Evolutionary conservation across 345 rosid species (phyloP).

Genomic region (Melaleuca alternifolia): DNA sequence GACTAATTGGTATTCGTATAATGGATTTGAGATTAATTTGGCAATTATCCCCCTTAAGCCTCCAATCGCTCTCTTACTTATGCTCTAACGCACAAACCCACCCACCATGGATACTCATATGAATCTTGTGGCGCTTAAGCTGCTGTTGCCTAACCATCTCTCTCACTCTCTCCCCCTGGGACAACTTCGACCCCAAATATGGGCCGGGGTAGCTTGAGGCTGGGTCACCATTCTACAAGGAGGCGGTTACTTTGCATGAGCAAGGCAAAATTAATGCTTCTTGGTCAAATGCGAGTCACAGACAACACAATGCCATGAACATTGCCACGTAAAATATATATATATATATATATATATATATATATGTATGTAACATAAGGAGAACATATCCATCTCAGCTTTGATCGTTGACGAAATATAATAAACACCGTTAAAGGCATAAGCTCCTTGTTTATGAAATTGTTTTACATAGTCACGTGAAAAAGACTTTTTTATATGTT

Average conservation of each 20-base stretch:
- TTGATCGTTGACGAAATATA: background rate
- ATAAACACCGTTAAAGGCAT: background rate
- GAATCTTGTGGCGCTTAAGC: too few species aligned
- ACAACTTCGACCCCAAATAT: background rate
- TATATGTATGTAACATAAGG: background rate
- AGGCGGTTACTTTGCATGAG: background rate
- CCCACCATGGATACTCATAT: too few species aligned
- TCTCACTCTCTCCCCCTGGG: too few species aligned
- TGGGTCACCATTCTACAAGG: background rate
- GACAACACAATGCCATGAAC: background rate
- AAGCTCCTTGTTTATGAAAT: background rate
- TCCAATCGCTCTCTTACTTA: too few species aligned
- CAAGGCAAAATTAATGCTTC: background rate
- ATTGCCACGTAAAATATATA: background rate
- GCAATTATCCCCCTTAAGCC: too few species aligned
- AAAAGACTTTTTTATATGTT: background rate
- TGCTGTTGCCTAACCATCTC: too few species aligned
- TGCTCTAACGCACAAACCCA: too few species aligned
- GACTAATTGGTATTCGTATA: too few species aligned
- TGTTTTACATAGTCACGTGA: background rate
- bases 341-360: too few species aligned
- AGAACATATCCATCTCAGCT: background rate
- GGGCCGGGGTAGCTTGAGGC: background rate
- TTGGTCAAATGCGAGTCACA: too few species aligned
- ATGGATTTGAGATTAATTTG: too few species aligned